Percentiles rank a stretch among this genome's conserved stretches.
Conservation (phyloP, 768 basidiomycete species). For the Tricholoma sp. region DNA sequence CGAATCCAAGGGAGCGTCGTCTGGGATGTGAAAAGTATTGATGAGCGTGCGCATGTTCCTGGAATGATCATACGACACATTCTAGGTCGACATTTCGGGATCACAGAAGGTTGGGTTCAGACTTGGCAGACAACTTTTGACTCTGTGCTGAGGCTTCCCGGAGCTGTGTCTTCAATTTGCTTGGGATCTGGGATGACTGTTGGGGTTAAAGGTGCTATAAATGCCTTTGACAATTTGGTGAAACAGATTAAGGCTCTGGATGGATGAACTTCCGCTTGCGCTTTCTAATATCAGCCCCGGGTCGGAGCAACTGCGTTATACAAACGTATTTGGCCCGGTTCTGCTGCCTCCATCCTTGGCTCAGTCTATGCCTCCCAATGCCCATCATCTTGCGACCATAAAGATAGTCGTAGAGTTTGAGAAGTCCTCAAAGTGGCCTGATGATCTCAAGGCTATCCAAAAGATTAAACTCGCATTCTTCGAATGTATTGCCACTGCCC, state of each 20-base stretch:
- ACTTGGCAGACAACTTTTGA: constrained; percentile 62
- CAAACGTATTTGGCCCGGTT: constrained; percentile 76
- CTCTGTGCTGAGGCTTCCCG: constrained; percentile 51
- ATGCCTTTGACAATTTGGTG: constrained; percentile 77
- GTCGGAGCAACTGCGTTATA: constrained; percentile 75
- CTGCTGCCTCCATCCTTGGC: constrained; percentile 55
- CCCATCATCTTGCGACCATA: constrained; percentile 65
- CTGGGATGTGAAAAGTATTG: constrained; percentile 84
- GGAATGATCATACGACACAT: constrained; percentile 69
- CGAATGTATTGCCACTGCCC: constrained; percentile 65
- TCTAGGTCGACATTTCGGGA: constrained; percentile 70
- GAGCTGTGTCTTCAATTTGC: constrained; percentile 42
- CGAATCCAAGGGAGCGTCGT: constrained; percentile 92
- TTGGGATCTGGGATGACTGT: constrained; percentile 33
- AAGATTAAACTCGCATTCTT: constrained; percentile 93
- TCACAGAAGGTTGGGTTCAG: constrained; percentile 44
- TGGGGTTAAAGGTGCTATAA: constrained; percentile 70
- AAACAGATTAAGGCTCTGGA: constrained; percentile 68
- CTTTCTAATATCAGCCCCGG: constrained; percentile 72
- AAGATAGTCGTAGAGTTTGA: constrained; percentile 86
- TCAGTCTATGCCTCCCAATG: constrained; percentile 47
- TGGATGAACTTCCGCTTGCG: constrained; percentile 71
- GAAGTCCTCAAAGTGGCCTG: constrained; percentile 90
- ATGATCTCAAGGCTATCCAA: constrained; percentile 88
- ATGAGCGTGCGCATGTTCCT: constrained; percentile 79